Evolutionary conservation across 345 rosid species (phyloP), one percentile per base, ranked within the genome.

Genomic region (Tarenaya hassleriana): DNA sequence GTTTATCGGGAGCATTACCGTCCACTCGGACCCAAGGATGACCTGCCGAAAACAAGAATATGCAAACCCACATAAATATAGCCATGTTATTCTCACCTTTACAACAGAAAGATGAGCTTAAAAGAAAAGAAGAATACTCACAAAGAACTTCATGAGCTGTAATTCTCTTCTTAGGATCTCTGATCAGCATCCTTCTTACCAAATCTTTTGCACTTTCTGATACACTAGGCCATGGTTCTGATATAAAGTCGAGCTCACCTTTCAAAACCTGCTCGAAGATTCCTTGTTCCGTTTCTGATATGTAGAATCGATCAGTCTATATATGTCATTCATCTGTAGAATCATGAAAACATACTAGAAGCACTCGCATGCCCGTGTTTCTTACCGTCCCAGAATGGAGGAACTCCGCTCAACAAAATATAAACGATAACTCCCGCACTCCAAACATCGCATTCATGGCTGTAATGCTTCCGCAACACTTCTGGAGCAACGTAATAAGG

Each of bases 401-500:
- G 98, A 0, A 92, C 98, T 1, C 98, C 98, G 44, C 95, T 67
- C 18, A 92, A 70, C 50, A 92, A 71, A 41, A 92, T 92, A 61
- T 92, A 92, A 38, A 79, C 69, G 58, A 92, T 92, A 62, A 92
- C 98, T 40, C 98, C 98, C 13, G 95, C 95, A 68, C 98, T 92
- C 96, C 96, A 92, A 42, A 92, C 90, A 75, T 92, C 98, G 71
- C 96, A 82, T 62, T 83, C 81, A 42, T 73, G 88, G 61, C 96
- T 94, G 70, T 92, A 92, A 62, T 68, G 78, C 67, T 92, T 92
- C 64, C 62, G 56, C 65, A 92, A 66, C 17, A 92, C 98, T 73
- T 92, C 98, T 8, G 98, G 98, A 45, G 98, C 98, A 37, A 92
- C 98, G 56, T 92, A 92, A 41, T 92, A 92, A 7, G 98, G 96